These are phyloP conservation scores for Aurantiochytrium sp. DNA, from an alignment of 108 stramenopile species.

Conservation along the genomic window DNA sequence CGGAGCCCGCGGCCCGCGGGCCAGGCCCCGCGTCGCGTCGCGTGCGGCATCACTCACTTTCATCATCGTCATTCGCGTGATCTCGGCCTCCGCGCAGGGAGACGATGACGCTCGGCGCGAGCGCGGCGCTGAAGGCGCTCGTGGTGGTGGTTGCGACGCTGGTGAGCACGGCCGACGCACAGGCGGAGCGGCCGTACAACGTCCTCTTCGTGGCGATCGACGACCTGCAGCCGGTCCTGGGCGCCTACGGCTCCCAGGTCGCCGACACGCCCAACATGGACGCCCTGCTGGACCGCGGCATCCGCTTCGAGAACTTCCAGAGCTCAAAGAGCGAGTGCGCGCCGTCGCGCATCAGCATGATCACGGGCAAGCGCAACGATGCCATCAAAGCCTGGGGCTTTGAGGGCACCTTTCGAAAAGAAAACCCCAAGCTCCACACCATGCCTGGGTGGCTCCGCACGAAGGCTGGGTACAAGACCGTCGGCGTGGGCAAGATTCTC, in stretches of 20 bases:
- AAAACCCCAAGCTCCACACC: not conserved
- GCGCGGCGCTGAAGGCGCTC: not conserved
- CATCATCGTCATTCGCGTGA: too few species aligned
- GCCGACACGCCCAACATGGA: slow-evolving; percentile 32
- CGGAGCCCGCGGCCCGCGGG: too few species aligned
- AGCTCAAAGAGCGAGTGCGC: not conserved
- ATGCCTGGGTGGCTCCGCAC: not conserved
- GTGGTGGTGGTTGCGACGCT: not conserved
- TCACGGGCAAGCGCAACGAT: slow-evolving; percentile 33
- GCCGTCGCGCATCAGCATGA: slow-evolving; percentile 32
- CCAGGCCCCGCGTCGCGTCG: too few species aligned
- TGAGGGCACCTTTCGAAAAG: not conserved
- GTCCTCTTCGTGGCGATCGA: slow-evolving; percentile 35
- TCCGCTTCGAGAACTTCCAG: slow-evolving; percentile 19
- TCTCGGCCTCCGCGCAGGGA: too few species aligned
- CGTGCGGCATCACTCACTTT: too few species aligned
- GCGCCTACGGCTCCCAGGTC: not conserved
- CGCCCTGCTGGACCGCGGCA: not conserved
- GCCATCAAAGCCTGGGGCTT: slow-evolving; percentile 9
- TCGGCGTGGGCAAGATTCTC: not conserved
- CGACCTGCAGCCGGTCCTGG: slow-evolving; percentile 33
- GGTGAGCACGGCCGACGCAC: not conserved
- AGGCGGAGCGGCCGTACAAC: slow-evolving; percentile 7
- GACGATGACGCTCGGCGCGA: not conserved
- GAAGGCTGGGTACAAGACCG: not conserved